Conservation (phyloP, 2,329 filamentous ascomycete species). For the Aspergillus pseudoglaucus region DNA sequence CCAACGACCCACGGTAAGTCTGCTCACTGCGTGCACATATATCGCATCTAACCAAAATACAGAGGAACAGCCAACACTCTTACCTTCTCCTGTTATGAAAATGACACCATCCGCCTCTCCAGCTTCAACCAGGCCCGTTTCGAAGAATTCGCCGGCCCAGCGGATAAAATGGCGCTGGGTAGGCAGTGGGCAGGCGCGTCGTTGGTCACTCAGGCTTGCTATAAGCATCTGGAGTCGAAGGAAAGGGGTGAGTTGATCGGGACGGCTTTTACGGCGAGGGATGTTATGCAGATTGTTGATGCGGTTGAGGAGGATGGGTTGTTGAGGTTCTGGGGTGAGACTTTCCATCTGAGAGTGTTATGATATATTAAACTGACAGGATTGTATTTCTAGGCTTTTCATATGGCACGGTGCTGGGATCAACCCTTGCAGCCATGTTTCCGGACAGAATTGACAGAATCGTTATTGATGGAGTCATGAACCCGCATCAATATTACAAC, state of each 20-base stretch:
- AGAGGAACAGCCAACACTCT: conserved; percentile 3
- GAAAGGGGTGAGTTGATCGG: conserved; percentile 34
- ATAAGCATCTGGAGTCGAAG: conserved; percentile 5
- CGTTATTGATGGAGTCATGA: conserved; percentile 32
- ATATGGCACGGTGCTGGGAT: conserved; percentile 19
- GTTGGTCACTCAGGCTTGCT: conserved; percentile 4
- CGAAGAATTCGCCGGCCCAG: background rate
- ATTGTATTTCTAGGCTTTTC: background rate
- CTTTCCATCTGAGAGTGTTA: too few relatives aligned
- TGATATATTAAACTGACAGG: background rate
- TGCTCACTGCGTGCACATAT: background rate
- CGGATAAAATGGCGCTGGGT: conserved; percentile 2
- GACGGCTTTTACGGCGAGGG: conserved; percentile 40
- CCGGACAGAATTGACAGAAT: conserved; percentile 34
- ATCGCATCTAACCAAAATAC: background rate
- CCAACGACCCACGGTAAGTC: background rate
- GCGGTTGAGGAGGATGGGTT: conserved; percentile 39
- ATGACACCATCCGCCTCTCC: background rate
- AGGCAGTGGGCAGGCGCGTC: conserved; percentile 1
- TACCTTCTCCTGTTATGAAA: conserved; percentile 1
- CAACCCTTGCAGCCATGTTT: conserved; percentile 33
- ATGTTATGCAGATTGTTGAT: conserved; percentile 42
- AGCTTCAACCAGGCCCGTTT: background rate
- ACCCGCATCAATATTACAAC: conserved; percentile 10
- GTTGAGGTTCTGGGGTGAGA: conserved; percentile 24